phyloP scores from a whole-genome alignment of 768 basidiomycete genomes.

The Thelephora aurantiotincta region DNA sequence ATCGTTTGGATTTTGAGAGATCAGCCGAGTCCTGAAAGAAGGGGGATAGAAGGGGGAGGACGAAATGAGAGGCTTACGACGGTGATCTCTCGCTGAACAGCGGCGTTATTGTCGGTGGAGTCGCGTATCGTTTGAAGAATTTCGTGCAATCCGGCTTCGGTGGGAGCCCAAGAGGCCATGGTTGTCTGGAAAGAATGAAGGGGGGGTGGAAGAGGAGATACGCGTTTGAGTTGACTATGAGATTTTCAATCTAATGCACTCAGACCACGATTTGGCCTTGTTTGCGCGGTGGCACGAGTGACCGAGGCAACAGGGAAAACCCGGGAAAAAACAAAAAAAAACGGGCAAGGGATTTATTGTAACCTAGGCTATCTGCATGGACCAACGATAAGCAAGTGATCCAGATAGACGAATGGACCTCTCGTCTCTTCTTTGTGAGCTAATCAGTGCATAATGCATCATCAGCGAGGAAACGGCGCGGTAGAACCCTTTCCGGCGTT shows the following conservation, averaged over 20 bases:
- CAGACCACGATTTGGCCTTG: background rate
- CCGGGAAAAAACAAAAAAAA: no score
- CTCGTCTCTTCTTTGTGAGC: no score
- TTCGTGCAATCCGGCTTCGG: conserved; percentile 78
- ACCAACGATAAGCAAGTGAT: no score
- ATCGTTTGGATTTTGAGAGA: background rate
- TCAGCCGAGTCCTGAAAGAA: conserved; percentile 7
- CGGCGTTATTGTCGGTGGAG: conserved; percentile 66
- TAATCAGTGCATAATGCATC: no score
- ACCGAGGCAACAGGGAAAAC: no score
- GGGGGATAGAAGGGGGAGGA: conserved; percentile 5
- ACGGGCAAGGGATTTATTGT: no score
- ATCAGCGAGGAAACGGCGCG: no score
- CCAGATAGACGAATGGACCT: no score
- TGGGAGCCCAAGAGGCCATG: conserved; percentile 68
- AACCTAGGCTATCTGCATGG: no score
- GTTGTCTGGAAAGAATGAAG: conserved; percentile 7
- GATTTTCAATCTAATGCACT: background rate
- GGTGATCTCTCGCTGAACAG: conserved; percentile 66
- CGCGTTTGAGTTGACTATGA: background rate
- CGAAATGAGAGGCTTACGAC: conserved; percentile 35
- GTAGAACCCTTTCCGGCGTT: no score
- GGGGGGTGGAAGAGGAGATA: conserved; percentile 6
- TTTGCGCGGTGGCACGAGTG: background rate
- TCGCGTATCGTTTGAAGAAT: conserved; percentile 85